phyloP scores from a whole-genome alignment of 441 rosid species.

The Raphanus hybrid region DNA sequence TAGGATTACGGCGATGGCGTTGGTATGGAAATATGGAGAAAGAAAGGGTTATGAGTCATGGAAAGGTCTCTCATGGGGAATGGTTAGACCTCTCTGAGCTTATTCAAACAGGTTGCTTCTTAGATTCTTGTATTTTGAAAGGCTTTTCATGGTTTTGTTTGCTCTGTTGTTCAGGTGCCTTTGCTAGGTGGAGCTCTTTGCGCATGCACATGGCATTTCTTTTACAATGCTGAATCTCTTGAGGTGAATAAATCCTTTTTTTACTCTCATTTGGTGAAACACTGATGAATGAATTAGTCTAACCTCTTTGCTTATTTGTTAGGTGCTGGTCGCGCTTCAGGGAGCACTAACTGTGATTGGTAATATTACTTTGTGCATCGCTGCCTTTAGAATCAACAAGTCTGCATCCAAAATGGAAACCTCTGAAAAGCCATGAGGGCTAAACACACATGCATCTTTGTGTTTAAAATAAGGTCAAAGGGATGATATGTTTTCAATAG shows the following conservation, averaged over 20 bases:
- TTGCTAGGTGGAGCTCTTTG: constrained; percentile 96
- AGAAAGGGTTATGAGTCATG: constrained; percentile 78
- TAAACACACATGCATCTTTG: constrained; percentile 7
- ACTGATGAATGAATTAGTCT: not conserved
- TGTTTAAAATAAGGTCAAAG: constrained; percentile 10
- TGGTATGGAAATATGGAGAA: constrained; percentile 96
- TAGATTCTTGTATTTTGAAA: not conserved
- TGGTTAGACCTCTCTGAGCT: constrained; percentile 55
- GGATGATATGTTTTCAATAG: not conserved
- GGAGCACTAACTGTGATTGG: constrained; percentile 83
- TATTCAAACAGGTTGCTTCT: not conserved
- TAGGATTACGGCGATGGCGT: constrained; percentile 86
- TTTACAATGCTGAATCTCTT: constrained; percentile 84
- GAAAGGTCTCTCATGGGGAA: constrained; percentile 97
- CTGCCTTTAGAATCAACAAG: constrained; percentile 78
- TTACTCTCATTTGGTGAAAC: constrained; percentile 6
- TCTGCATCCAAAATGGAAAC: constrained; percentile 46
- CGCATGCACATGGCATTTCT: constrained; percentile 98
- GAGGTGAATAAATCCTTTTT: constrained; percentile 58
- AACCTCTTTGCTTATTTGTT: not conserved
- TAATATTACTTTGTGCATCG: constrained; percentile 78
- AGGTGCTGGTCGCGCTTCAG: constrained; percentile 88
- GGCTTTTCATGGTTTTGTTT: constrained; percentile 13
- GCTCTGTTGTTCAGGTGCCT: constrained; percentile 62
- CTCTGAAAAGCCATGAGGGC: constrained; percentile 43